phyloP scores from a whole-genome alignment of 441 rosid genomes.

The Sinapis alba region DNA sequence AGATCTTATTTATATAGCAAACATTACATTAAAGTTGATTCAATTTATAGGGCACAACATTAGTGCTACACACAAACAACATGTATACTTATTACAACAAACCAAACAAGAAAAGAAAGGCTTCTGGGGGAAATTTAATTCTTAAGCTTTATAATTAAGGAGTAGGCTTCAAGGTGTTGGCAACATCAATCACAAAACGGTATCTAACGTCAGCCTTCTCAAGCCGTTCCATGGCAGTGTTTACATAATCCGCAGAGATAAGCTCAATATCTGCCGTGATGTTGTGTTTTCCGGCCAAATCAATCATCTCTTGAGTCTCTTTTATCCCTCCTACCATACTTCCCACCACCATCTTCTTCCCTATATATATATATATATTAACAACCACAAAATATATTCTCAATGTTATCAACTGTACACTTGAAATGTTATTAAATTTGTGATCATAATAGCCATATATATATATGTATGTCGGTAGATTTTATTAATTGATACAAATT shows the following conservation, averaged over 20 bases:
- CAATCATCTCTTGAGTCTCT: conserved; percentile 61
- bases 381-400: conserved; percentile 1
- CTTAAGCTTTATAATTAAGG: not conserved
- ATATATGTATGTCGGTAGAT: not conserved
- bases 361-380: conserved; percentile 27
- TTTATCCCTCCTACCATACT: conserved; percentile 55
- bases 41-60: not conserved
- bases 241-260: conserved; percentile 50
- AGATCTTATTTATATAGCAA: not conserved
- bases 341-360: conserved; percentile 53
- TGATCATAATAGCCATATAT: not conserved
- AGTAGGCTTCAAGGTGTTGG: conserved; percentile 43
- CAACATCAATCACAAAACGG: conserved; percentile 66
- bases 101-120: not conserved
- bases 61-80: conserved; percentile 18
- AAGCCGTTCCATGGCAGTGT: conserved; percentile 59
- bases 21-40: not conserved
- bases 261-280: conserved; percentile 61
- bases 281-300: conserved; percentile 57
- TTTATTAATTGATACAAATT: not conserved
- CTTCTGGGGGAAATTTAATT: not conserved
- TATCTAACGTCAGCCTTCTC: conserved; percentile 56
- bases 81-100: not conserved
- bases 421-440: not conserved
- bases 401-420: not conserved